Evolutionary conservation across 352 stramenopile genomes (phyloP).

Genomic region (Phytophthora constricta): DNA sequence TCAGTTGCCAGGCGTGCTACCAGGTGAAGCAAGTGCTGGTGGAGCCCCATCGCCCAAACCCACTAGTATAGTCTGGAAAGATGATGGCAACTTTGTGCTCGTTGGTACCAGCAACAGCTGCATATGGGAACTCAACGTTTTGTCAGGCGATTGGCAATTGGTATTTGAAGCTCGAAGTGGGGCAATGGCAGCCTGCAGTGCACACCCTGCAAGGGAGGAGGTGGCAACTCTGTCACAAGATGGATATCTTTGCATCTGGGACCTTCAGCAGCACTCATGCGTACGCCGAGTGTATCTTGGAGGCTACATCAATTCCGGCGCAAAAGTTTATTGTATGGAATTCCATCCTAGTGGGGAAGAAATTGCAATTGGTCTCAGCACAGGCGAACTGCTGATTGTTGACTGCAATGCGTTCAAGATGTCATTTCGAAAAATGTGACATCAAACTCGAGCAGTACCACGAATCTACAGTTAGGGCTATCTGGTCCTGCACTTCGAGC

Average conservation of each 20-base stretch:
- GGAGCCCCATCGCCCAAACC: constrained; percentile 38
- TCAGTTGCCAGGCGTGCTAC: constrained; percentile 41
- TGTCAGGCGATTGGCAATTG: constrained; percentile 51
- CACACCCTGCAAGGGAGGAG: constrained; percentile 54
- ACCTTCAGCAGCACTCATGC: constrained; percentile 51
- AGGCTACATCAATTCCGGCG: constrained; percentile 18
- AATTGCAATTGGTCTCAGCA: constrained; percentile 56
- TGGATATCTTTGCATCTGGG: constrained; percentile 62
- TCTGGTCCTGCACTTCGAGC: constrained; percentile 12
- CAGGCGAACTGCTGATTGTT: constrained; percentile 62
- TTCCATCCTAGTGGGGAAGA: constrained; percentile 62
- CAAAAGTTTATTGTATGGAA: constrained; percentile 57
- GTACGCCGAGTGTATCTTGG: constrained; percentile 43
- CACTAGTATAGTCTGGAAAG: constrained; percentile 64
- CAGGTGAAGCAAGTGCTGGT: constrained; percentile 33
- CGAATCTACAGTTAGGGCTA: constrained; percentile 20
- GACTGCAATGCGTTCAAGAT: constrained; percentile 45
- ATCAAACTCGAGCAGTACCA: constrained; percentile 16
- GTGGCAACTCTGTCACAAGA: constrained; percentile 58
- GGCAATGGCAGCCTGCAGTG: constrained; percentile 36
- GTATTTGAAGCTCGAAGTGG: constrained; percentile 63
- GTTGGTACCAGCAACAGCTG: constrained; percentile 66
- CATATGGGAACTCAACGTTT: constrained; percentile 67
- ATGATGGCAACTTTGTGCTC: constrained; percentile 56
- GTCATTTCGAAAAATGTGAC: constrained; percentile 51